Evolutionary conservation across 768 basidiomycete genomes (phyloP).

Genomic region (Auriscalpium vulgare): DNA sequence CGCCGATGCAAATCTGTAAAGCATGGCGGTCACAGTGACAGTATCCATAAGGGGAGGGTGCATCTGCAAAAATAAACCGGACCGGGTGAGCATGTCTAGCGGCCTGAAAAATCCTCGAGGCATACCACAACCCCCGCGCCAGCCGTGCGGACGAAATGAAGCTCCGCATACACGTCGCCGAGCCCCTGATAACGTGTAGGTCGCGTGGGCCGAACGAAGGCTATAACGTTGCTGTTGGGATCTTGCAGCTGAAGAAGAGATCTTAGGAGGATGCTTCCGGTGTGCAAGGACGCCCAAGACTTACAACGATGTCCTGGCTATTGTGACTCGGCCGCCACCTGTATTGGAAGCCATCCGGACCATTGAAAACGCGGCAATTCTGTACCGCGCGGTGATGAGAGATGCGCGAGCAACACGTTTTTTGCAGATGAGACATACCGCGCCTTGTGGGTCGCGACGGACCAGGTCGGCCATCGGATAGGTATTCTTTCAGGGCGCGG

Average conservation of each 20-base stretch:
- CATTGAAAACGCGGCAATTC: slow-evolving; percentile 55
- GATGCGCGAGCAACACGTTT: slow-evolving; percentile 2
- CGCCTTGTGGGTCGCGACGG: slow-evolving; percentile 53
- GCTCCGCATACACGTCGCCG: slow-evolving; percentile 80
- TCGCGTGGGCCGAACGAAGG: slow-evolving; percentile 72
- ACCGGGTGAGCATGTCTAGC: slow-evolving; percentile 5
- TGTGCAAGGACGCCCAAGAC: slow-evolving; percentile 6
- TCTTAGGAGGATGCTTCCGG: slow-evolving; percentile 1
- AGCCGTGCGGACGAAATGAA: slow-evolving; percentile 73
- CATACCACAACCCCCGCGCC: slow-evolving; percentile 77
- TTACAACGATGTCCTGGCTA: slow-evolving; percentile 42
- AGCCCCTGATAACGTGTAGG: slow-evolving; percentile 72
- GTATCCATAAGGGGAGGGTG: slow-evolving; percentile 89
- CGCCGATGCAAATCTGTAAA: slow-evolving; percentile 67
- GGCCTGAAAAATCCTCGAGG: slow-evolving; percentile 9
- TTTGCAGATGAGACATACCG: slow-evolving; percentile 34
- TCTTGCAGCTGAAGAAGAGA: slow-evolving; percentile 56
- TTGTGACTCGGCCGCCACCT: slow-evolving; percentile 68
- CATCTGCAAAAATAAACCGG: slow-evolving; percentile 44
- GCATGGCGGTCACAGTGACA: slow-evolving; percentile 78
- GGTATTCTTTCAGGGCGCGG: slow-evolving; percentile 43
- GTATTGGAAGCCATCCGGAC: slow-evolving; percentile 76
- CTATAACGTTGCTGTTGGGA: slow-evolving; percentile 57
- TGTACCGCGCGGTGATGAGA: slow-evolving; percentile 11
- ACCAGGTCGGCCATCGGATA: slow-evolving; percentile 80